Evolutionary conservation across 1,139 yeast genomes (phyloP).

Genomic region (Candida neerlandica): DNA sequence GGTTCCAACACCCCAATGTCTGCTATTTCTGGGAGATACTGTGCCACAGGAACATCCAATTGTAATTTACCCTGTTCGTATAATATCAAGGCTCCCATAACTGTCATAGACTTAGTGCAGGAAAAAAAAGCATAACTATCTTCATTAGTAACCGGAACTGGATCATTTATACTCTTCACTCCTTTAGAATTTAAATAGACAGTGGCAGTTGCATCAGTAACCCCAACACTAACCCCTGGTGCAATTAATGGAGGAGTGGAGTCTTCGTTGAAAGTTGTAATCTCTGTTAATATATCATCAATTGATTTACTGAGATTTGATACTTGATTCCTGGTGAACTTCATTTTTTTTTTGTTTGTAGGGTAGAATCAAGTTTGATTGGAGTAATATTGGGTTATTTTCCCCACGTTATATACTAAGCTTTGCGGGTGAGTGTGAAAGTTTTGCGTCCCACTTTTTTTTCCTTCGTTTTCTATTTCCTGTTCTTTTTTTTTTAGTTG

Average conservation of each 20-base stretch:
- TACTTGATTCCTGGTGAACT: slow-evolving; percentile 8
- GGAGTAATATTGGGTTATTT: not conserved
- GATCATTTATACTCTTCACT: slow-evolving; percentile 24
- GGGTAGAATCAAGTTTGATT: not conserved
- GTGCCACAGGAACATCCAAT: slow-evolving; percentile 44
- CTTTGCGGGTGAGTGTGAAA: not conserved
- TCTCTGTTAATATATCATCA: slow-evolving; percentile 18
- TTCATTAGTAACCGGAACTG: slow-evolving; percentile 24
- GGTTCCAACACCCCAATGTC: slow-evolving; percentile 43
- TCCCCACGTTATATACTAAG: not conserved
- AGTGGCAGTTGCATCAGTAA: slow-evolving; percentile 26
- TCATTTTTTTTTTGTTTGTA: slow-evolving; percentile 8
- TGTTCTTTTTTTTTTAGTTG: too few relatives aligned
- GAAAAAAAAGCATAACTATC: slow-evolving; percentile 43
- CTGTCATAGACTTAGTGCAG: slow-evolving; percentile 52
- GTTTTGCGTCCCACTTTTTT: not conserved
- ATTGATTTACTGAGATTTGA: slow-evolving; percentile 13
- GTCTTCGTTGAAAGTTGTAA: slow-evolving; percentile 16
- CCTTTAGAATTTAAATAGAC: slow-evolving; percentile 31
- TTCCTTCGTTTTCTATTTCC: not conserved
- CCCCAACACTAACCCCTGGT: slow-evolving; percentile 32
- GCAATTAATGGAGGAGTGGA: slow-evolving; percentile 20
- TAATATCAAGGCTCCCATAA: slow-evolving; percentile 48
- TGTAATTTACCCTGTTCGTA: slow-evolving; percentile 46
- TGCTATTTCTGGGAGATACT: slow-evolving; percentile 44